Evolutionary conservation across 768 basidiomycete genomes (phyloP).

Genomic region (Exidia glandulosa): DNA sequence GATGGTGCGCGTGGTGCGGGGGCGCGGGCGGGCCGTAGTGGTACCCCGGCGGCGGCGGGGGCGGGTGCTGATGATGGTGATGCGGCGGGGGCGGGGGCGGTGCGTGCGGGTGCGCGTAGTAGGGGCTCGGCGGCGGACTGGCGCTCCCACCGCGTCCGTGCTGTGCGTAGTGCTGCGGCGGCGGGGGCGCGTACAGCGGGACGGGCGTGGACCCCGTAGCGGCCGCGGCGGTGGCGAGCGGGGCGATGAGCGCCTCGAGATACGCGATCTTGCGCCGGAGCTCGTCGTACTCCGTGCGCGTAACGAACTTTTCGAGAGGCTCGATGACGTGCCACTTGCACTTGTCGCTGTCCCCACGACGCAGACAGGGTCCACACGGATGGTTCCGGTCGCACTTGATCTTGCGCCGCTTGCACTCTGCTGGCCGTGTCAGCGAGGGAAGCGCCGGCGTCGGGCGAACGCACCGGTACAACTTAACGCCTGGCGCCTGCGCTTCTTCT

Average conservation of each 20-base stretch:
- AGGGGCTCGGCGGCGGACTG: slow-evolving; percentile 13
- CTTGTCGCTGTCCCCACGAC: slow-evolving; percentile 67
- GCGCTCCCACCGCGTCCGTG: slow-evolving; percentile 12
- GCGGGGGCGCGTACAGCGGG: slow-evolving; percentile 7
- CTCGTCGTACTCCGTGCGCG: slow-evolving; percentile 64
- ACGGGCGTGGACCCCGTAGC: neutral
- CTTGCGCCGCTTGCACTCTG: slow-evolving; percentile 80
- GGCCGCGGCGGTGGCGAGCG: slow-evolving; percentile 17
- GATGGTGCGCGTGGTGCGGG: neutral
- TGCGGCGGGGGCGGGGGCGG: slow-evolving; percentile 39
- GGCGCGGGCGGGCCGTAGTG: neutral
- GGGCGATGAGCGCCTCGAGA: slow-evolving; percentile 45
- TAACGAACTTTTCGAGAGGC: slow-evolving; percentile 75
- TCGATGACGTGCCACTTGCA: slow-evolving; percentile 80
- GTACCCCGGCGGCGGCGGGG: slow-evolving; percentile 32
- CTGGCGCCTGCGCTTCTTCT: slow-evolving; percentile 75
- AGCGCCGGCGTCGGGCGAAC: slow-evolving; percentile 10
- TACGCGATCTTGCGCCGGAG: slow-evolving; percentile 54
- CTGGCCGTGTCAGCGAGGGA: neutral
- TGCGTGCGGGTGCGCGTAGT: slow-evolving; percentile 14
- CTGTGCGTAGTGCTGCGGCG: slow-evolving; percentile 12
- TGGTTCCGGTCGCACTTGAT: slow-evolving; percentile 81
- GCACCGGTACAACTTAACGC: slow-evolving; percentile 78
- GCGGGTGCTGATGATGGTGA: slow-evolving; percentile 74
- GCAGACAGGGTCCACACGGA: slow-evolving; percentile 71